Base-by-base conservation (phyloP, 805 yeast genomes). In the Candida sphagnicola region DNA sequence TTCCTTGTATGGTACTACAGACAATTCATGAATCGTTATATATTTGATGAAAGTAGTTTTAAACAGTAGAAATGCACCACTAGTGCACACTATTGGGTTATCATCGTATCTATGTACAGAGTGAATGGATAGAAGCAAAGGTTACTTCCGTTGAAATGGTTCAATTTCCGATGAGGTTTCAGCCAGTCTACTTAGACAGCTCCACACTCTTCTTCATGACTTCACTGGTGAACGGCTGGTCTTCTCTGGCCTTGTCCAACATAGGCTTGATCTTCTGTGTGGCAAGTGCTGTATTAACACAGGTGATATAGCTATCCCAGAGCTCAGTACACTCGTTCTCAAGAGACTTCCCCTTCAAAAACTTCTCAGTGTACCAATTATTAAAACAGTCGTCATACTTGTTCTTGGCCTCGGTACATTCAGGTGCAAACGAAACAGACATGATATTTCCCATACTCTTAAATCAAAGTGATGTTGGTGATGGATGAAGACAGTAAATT, bases 321-420 rank as follows among this genome's bases (percentile, higher is more conserved):
- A 86, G 74, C 21, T 82, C 91, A 38, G 86, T 83, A 62, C 99
- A 93, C 62, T 91, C 97, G 57, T 91, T 91, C 50, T 83, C 74
- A 40, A 78, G 62, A 49, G 77, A 60, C 49, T 65, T 59, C 2
- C 73, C 74, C 45, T 69, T 61, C 40, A 85, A 64, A 48, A 85
- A 85, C 60, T 84, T 85, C 50, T 93, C 97, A 4, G 93, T 81
- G 59, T 93, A 93, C 99, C 99, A 90, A 48, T 76, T 75, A 62
- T 89, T 90, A 67, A 93, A 93, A 61, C 99, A 93, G 53, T 81
- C 84, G 57, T 93, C 98, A 56, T 93, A 93, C 53, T 80, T 77
- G 50, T 79, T 78, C 62, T 93, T 93, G 41, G 83, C 76, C 25
- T 79, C 85, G 16, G 95, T 87, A 63, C 99, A 93, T 65, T 93